Conservation (phyloP, 2,329 filamentous ascomycete species). For the Fusarium sp. region DNA sequence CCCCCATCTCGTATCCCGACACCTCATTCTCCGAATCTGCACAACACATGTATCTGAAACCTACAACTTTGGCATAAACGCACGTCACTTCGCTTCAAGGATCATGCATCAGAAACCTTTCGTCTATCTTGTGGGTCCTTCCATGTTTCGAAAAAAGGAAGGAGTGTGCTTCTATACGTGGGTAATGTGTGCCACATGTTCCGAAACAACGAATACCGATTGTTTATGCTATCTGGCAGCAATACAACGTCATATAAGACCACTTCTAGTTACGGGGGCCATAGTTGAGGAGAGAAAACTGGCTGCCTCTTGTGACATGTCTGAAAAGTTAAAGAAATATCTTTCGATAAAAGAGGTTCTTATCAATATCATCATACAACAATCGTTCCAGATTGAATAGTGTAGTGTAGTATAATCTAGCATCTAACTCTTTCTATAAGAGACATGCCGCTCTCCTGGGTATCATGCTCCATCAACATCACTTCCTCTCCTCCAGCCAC, state of each 20-base stretch:
- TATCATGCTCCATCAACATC: conserved; percentile 21
- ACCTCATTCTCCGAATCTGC: neutral
- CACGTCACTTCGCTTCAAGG: neutral
- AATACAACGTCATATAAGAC: neutral
- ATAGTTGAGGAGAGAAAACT: neutral
- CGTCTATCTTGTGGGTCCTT: conserved; percentile 1
- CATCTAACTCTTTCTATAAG: neutral
- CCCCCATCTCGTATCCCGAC: neutral
- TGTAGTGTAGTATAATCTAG: neutral
- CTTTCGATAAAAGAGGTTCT: neutral
- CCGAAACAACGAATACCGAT: neutral
- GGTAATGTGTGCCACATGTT: neutral
- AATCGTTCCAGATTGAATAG: neutral
- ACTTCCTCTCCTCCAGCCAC: conserved; percentile 40
- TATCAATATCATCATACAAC: neutral
- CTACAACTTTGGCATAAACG: neutral
- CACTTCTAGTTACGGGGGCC: neutral
- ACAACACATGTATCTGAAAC: neutral
- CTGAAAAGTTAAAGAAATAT: neutral
- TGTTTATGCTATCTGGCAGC: neutral
- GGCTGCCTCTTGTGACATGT: neutral
- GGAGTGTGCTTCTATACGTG: neutral
- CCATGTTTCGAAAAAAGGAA: neutral
- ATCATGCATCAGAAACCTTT: neutral
- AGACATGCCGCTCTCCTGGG: neutral